Evolutionary conservation across 164 flowering plant species (phyloP).

Genomic region (Liriodendron chinense): DNA sequence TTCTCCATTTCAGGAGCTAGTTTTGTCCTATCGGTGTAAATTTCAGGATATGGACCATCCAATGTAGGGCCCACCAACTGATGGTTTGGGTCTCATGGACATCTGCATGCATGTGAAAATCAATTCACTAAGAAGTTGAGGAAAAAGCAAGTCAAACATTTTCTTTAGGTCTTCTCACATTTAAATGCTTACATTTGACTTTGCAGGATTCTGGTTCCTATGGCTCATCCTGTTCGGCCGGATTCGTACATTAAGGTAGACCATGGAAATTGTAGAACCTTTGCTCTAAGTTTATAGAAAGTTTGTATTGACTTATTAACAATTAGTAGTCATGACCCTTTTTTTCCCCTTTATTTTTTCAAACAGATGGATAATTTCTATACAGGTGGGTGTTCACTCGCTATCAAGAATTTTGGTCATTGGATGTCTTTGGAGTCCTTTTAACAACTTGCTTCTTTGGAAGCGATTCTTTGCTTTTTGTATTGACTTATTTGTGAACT

Average conservation of each 20-base stretch:
- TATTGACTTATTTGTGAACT: slow-evolving; percentile 9
- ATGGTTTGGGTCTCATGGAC: neutral
- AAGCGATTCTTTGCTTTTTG: neutral
- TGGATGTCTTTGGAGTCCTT: neutral
- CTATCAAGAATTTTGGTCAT: neutral
- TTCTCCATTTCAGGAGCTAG: neutral
- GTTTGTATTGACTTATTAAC: slow-evolving; percentile 1
- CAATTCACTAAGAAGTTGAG: no score
- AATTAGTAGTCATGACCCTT: slow-evolving; percentile 2
- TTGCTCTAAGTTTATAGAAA: neutral
- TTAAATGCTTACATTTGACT: neutral
- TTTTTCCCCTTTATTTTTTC: slow-evolving; percentile 13
- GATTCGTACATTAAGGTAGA: slow-evolving; percentile 95
- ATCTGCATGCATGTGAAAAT: neutral
- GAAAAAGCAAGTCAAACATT: no score
- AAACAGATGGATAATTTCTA: slow-evolving; percentile 98
- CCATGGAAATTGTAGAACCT: neutral
- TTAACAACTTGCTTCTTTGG: neutral
- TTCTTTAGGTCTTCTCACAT: no score
- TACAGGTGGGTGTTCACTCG: slow-evolving; percentile 57
- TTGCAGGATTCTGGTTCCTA: slow-evolving; percentile 96
- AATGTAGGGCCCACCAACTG: neutral
- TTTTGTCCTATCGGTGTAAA: neutral
- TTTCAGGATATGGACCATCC: neutral
- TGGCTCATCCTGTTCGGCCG: slow-evolving; percentile 99